Conservation (phyloP, 2,329 filamentous ascomycete genomes). For the Talaromyces piceae region DNA sequence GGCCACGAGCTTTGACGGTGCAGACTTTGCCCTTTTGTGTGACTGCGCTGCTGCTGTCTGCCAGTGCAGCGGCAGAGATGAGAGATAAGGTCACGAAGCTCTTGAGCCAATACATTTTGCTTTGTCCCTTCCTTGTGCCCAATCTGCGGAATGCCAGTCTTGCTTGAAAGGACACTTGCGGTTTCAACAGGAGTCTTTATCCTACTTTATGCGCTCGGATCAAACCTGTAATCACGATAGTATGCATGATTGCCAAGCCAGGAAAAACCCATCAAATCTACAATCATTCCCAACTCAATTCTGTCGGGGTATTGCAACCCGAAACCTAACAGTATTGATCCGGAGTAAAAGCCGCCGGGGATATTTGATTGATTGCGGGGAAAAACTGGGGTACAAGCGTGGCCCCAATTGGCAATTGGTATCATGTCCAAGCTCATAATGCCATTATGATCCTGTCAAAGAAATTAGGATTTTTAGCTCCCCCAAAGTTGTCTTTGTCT, state of each 20-base stretch:
- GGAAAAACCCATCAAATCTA: too few relatives aligned
- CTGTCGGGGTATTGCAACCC: not conserved
- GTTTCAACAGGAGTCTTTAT: not conserved
- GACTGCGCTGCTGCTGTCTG: slow-evolving; percentile 4
- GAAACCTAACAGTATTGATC: not conserved
- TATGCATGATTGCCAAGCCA: too few relatives aligned
- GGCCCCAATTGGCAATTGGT: not conserved
- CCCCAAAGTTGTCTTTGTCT: too few relatives aligned
- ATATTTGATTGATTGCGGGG: slow-evolving; percentile 4
- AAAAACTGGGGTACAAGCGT: slow-evolving; percentile 3
- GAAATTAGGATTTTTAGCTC: too few relatives aligned
- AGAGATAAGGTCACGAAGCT: not conserved
- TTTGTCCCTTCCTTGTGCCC: not conserved
- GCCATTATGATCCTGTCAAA: too few relatives aligned
- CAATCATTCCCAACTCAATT: too few relatives aligned
- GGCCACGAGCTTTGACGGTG: slow-evolving; percentile 33
- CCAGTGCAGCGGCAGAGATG: slow-evolving; percentile 2
- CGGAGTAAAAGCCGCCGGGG: not conserved
- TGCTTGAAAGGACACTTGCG: not conserved
- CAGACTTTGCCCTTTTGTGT: slow-evolving; percentile 22
- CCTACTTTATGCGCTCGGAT: too few relatives aligned
- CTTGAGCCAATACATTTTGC: slow-evolving; percentile 5
- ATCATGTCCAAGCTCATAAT: too few relatives aligned
- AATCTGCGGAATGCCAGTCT: not conserved
- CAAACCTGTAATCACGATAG: too few relatives aligned